Base-by-base conservation (phyloP, 768 basidiomycete species). In the Coprinellus aureogranulatus region DNA sequence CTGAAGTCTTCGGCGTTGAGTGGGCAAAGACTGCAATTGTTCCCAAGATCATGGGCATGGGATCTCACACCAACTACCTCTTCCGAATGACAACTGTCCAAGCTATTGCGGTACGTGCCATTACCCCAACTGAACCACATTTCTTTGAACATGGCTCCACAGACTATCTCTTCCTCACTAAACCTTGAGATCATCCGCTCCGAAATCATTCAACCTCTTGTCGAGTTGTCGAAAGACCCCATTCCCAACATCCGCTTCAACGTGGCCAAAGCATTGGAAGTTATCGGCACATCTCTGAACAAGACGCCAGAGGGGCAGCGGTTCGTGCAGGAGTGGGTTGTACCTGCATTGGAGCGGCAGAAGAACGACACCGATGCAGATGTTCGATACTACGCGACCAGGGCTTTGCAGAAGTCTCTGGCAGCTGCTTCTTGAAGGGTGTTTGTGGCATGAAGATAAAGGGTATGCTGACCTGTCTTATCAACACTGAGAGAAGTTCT, bases 191-290 rank as follows among this genome's bases (percentile, higher is more conserved):
- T 93, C 62, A 83, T 98, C 62, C 85, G 85, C 30, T 81, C 88
- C 48, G 89, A 91, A 53, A 89, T 98, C 65, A 84, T 98, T 60
- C 86, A 87, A 23, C 88, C 90, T 39, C 82, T 98, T 50, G 75
- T 96, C 57, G 81, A 86, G 58, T 84, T 99, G 45, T 87, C 91
- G 16, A 78, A 80, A 52, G 97, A 99, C 69, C 86, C 92, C 11
- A 98, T 99, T 68, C 97, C 97, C 54, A 99, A 99, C 73, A 98
- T 99, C 71, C 92, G 97, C 37, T 99, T 99, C 81, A 98, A 98
- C 70, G 95, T 98, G 27, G 90, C 95, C 25, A 98, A 98, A 72
- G 88, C 91, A 26, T 77, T 98, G 64, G 96, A 98, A 75, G 86
- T 93, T 14, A 81, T 98, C 64, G 92, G 92, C 1, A 76, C 75